phyloP scores from a whole-genome alignment of 805 yeast species.

The Cephaloascus fragrans region DNA sequence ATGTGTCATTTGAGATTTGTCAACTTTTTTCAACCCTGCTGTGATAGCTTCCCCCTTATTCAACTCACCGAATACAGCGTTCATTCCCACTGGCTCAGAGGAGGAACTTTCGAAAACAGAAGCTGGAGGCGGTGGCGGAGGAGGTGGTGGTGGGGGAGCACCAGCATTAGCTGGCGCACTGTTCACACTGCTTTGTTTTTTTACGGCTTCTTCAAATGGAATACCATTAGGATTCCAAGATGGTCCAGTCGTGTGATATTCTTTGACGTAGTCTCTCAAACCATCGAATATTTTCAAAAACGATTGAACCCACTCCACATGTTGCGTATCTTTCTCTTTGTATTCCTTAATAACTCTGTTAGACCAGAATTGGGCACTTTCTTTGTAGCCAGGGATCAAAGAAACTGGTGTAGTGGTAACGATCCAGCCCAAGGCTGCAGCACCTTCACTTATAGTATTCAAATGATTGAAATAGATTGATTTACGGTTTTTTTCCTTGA shows the following conservation, averaged over 20 bases:
- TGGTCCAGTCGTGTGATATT: constrained; percentile 77
- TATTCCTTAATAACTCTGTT: constrained; percentile 81
- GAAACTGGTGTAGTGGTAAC: constrained; percentile 68
- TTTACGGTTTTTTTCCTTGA: constrained; percentile 69
- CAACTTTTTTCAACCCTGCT: constrained; percentile 82
- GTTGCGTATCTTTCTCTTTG: constrained; percentile 59
- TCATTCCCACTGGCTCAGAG: constrained; percentile 43
- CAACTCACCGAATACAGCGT: constrained; percentile 86
- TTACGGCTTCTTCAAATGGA: constrained; percentile 42
- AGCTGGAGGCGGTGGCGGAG: constrained; percentile 90
- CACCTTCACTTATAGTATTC: constrained; percentile 81
- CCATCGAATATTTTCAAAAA: constrained; percentile 58
- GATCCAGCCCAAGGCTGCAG: constrained; percentile 89
- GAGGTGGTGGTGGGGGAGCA: constrained; percentile 36
- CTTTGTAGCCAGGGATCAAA: constrained; percentile 73
- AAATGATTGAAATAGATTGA: constrained; percentile 60
- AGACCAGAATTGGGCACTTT: constrained; percentile 89
- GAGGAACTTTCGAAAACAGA: constrained; percentile 39
- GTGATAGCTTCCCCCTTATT: constrained; percentile 83
- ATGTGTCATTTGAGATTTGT: constrained; percentile 88
- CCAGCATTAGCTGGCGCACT: constrained; percentile 20
- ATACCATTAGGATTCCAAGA: constrained; percentile 62
- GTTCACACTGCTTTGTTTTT: constrained; percentile 17
- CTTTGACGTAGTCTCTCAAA: constrained; percentile 64
- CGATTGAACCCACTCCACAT: constrained; percentile 73